Evolutionary conservation across 495 filamentous ascomycete genomes (phyloP), one percentile per base, ranked within the genome.

Genomic region (Extremus antarcticus): DNA sequence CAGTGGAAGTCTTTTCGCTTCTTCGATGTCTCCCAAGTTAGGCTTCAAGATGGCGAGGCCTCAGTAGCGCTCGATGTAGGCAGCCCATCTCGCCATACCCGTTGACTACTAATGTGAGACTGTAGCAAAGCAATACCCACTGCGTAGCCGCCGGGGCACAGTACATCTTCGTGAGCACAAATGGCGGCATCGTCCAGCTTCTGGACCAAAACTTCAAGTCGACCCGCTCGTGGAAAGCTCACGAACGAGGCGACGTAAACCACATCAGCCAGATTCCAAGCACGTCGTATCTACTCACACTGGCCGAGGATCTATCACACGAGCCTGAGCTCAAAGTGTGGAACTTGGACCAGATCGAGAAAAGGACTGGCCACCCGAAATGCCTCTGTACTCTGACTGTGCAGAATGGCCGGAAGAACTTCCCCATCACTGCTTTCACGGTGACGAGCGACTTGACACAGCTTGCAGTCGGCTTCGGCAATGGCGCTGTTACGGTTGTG

Each of bases 1-100:
- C 66, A 98, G 90, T 96, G 94, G 92, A 94, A 95, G 87, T 82
- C 87, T 51, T 97, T 98, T 76, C 90, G 92, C 79, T 97, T 98
- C 82, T 95, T 98, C 76, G 90, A 95, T 69, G 88, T 94, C 67
- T 80, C 83, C 57, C 82, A 84, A 62, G 83, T 97, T 69, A 84
- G 85, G 68, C 77, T 87, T 55, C 75, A 85, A 51, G 29, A 90
- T 68, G 85, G 86, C 61, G 76, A 78, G 54, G 80, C 75, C 69
- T 74, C 81, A 49, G 73, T 76, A 25, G 66, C 77, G 39, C 78
- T 86, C 63, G 75, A 80, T 67, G 85, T 86, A 64, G 48, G 76
- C 25, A 15, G 8, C 23, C 7, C 3, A n/a, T 7, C 17, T 53
- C 47, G 25, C 59, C 70, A 13, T 20, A 2, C 8, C 10, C 17